A percentile compares a stretch with the other conserved stretches of the same genome.
These are phyloP conservation scores for Symmetrospora coprosmae DNA, from an alignment of 768 basidiomycete genomes.

Conservation along the genomic window DNA sequence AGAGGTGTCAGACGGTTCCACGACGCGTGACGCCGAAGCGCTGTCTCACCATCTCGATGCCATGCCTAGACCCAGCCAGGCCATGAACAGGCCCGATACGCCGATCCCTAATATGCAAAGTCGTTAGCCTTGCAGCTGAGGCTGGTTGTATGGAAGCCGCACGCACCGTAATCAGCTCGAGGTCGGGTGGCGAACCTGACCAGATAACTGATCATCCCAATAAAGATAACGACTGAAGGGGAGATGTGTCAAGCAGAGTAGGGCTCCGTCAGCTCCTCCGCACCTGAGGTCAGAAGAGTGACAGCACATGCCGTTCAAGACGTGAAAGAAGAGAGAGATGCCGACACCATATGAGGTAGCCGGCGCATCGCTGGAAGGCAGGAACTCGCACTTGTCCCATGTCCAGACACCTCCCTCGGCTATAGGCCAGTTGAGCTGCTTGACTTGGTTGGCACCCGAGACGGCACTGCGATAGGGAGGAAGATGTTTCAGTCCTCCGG, in stretches of 20 bases:
- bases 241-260: neutral
- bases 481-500: neutral
- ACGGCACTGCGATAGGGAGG: neutral
- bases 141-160: too few species aligned
- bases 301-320: neutral
- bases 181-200: neutral
- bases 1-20: too few species aligned
- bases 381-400: neutral
- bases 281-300: neutral
- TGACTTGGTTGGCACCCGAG: neutral
- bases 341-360: neutral
- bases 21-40: too few species aligned
- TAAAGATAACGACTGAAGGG: neutral
- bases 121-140: too few species aligned
- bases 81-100: neutral
- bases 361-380: neutral
- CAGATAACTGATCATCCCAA: neutral
- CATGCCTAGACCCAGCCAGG: neutral
- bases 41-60: neutral
- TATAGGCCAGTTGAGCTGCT: neutral
- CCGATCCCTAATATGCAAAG: too few species aligned
- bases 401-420: neutral
- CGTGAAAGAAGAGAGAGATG: neutral
- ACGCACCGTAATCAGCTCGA: neutral
- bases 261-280: neutral